Conservation (phyloP, 1,139 yeast genomes). For the Yamadazyma membranifaciens region DNA sequence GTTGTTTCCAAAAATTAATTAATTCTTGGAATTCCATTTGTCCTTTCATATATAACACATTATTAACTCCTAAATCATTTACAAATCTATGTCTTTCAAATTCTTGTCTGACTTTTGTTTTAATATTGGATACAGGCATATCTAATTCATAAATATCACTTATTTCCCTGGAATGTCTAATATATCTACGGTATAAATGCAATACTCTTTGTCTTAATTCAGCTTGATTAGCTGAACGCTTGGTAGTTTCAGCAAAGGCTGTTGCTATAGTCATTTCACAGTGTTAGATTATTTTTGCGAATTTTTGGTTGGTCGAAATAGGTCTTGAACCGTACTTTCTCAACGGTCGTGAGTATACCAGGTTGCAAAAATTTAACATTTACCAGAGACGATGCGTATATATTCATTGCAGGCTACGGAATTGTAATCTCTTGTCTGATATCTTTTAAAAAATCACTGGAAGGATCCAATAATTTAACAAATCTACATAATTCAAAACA, state of each 20-base stretch:
- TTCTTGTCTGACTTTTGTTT: conserved; percentile 85
- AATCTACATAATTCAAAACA: conserved; percentile 48
- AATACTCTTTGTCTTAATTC: conserved; percentile 68
- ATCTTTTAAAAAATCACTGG: conserved; percentile 22
- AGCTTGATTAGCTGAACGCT: conserved; percentile 57
- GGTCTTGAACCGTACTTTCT: too few relatives aligned
- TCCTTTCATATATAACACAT: conserved; percentile 74
- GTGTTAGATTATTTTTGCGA: conserved; percentile 9
- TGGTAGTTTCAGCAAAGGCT: conserved; percentile 81
- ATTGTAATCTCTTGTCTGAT: neutral
- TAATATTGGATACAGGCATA: conserved; percentile 76
- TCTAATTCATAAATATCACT: conserved; percentile 75
- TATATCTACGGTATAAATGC: conserved; percentile 69
- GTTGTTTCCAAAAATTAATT: conserved; percentile 89
- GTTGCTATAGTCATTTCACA: conserved; percentile 62
- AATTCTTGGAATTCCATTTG: conserved; percentile 91
- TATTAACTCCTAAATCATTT: conserved; percentile 60
- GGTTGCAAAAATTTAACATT: too few relatives aligned
- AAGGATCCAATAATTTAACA: conserved; percentile 42
- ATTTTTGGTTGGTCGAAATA: conserved; percentile 16
- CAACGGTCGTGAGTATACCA: conserved; percentile 1
- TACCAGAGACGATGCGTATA: too few relatives aligned
- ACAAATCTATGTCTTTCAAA: conserved; percentile 82
- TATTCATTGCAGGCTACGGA: neutral
- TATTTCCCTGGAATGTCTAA: conserved; percentile 62